These are phyloP conservation scores for Backusella westeae DNA, from an alignment of 192 early-diverging fungal genomes.

Conservation along the genomic window DNA sequence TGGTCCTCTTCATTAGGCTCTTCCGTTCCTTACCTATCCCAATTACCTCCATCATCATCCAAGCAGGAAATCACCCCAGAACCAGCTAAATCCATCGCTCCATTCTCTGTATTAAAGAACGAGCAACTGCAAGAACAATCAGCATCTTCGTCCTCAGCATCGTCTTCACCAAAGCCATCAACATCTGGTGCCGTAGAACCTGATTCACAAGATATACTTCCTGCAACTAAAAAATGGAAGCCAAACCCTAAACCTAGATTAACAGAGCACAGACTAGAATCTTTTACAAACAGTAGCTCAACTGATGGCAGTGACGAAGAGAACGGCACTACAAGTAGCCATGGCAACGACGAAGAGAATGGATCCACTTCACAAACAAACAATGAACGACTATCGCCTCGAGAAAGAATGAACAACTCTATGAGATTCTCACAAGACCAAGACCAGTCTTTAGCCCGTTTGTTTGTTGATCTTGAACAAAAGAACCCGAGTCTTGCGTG, in stretches of 20 bases:
- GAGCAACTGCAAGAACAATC: neutral
- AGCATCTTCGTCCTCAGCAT: neutral
- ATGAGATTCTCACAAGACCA: neutral
- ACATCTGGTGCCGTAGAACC: neutral
- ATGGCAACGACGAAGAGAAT: neutral
- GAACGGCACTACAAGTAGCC: neutral
- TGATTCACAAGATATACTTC: neutral
- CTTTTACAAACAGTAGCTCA: neutral
- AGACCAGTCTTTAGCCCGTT: neutral
- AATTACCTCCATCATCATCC: neutral
- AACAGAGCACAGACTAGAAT: neutral
- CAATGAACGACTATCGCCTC: neutral
- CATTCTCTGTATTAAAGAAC: neutral
- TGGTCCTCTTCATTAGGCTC: neutral
- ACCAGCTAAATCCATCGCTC: neutral
- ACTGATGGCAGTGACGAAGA: neutral
- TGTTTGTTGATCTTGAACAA: slow-evolving; percentile 1
- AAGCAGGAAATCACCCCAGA: neutral
- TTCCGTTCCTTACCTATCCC: slow-evolving; percentile 7
- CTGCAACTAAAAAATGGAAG: neutral
- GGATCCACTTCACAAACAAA: neutral
- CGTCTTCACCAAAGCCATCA: neutral
- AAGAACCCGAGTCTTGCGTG: neutral
- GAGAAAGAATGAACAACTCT: neutral
- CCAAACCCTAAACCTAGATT: neutral